Percentiles rank a stretch among this genome's conserved stretches.
Conservation (phyloP, 2,329 filamentous ascomycete species). For the Sporothrix mexicana region DNA sequence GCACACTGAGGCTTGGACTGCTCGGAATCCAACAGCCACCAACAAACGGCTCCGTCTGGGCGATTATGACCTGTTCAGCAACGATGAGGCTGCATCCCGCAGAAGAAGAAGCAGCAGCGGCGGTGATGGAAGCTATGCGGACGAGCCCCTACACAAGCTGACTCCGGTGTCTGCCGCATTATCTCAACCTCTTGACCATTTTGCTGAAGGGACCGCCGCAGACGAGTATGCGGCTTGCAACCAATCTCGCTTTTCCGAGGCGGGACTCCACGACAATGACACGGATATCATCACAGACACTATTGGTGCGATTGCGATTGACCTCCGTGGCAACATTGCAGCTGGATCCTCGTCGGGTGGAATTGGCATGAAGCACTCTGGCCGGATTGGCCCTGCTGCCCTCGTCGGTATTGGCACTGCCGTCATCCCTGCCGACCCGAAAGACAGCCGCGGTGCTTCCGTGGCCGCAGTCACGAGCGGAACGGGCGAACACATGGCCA, state of each 20-base stretch:
- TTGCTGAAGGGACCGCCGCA: background rate
- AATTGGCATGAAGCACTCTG: slow-evolving; percentile 97
- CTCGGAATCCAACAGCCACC: slow-evolving; percentile 12
- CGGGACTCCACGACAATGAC: slow-evolving; percentile 31
- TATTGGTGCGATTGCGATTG: slow-evolving; percentile 93
- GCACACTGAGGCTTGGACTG: background rate
- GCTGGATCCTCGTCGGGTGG: slow-evolving; percentile 95
- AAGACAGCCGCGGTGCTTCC: slow-evolving; percentile 70
- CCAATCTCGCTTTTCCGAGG: background rate
- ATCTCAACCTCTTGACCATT: slow-evolving; percentile 2
- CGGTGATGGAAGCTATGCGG: slow-evolving; percentile 33
- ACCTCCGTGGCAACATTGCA: slow-evolving; percentile 83
- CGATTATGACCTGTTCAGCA: slow-evolving; percentile 7
- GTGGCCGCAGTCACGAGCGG: slow-evolving; percentile 91
- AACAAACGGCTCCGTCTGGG: slow-evolving; percentile 32
- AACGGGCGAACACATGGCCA: slow-evolving; percentile 97
- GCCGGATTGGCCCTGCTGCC: slow-evolving; percentile 88
- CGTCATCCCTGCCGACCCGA: slow-evolving; percentile 76
- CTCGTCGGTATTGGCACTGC: slow-evolving; percentile 90
- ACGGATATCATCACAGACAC: slow-evolving; percentile 80
- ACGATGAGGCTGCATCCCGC: background rate
- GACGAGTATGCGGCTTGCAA: slow-evolving; percentile 3
- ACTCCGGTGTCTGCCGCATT: background rate
- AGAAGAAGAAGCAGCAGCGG: slow-evolving; percentile 21
- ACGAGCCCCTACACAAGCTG: background rate